Evolutionary conservation across 129 eudicot species (phyloP).

Genomic region (Oenanthe sinensis): DNA sequence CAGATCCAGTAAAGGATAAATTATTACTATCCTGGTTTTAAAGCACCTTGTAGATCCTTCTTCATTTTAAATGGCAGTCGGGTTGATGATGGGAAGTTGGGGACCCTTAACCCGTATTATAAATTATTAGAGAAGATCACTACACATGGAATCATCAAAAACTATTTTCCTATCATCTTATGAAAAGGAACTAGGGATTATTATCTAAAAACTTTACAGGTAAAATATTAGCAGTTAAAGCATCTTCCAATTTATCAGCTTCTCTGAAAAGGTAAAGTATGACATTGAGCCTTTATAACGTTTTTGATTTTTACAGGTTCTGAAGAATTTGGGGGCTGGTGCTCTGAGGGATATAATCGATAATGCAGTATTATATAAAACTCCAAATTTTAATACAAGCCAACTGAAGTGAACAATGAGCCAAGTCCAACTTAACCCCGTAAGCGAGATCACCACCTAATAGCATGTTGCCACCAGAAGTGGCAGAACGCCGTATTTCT

Average conservation of each 20-base stretch:
- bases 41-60: neutral
- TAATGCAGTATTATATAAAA: slow-evolving; percentile 42
- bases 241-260: neutral
- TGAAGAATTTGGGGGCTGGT: slow-evolving; percentile 53
- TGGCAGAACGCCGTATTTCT: too few relatives aligned
- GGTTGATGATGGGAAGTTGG: neutral
- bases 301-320: slow-evolving; percentile 43
- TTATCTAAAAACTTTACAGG: neutral
- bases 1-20: neutral
- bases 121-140: neutral
- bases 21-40: neutral
- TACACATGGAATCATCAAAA: neutral
- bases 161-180: neutral
- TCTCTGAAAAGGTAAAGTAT: neutral
- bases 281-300: neutral
- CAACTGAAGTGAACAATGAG: neutral
- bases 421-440: too few relatives aligned
- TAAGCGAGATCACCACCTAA: too few relatives aligned
- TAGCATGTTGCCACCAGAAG: too few relatives aligned
- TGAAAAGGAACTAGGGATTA: neutral
- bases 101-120: neutral
- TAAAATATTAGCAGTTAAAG: neutral
- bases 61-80: too few relatives aligned
- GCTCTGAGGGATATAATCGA: slow-evolving; percentile 50
- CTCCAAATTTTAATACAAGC: slow-evolving; percentile 14